Evolutionary conservation across 257 asterid species (phyloP).

Genomic region (Apocynum venetum): DNA sequence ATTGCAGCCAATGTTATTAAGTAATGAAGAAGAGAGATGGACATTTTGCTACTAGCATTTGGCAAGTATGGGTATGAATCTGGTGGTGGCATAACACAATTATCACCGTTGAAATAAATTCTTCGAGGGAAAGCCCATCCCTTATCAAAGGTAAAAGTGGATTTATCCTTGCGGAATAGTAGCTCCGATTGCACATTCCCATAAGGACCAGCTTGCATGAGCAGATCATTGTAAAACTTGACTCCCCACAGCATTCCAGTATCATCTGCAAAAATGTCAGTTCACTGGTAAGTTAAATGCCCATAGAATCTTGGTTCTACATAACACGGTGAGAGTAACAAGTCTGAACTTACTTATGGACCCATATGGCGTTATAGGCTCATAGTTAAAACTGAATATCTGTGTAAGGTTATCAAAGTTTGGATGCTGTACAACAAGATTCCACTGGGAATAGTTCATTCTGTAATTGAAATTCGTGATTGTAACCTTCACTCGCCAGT

Average conservation of each 20-base stretch:
- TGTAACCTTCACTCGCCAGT: conserved; percentile 47
- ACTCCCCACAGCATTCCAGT: conserved; percentile 47
- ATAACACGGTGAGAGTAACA: not conserved
- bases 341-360: conserved; percentile 36
- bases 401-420: conserved; percentile 37
- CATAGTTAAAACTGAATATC: conserved; percentile 43
- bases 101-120: conserved; percentile 45
- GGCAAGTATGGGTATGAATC: conserved; percentile 40
- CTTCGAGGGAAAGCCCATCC: conserved; percentile 61
- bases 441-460: conserved; percentile 48
- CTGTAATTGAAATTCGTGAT: conserved; percentile 41
- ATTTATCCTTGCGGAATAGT: conserved; percentile 34
- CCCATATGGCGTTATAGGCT: conserved; percentile 28
- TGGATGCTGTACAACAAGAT: conserved; percentile 45
- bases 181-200: conserved; percentile 60
- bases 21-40: conserved; percentile 5
- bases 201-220: conserved; percentile 32
- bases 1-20: conserved; percentile 16
- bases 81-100: conserved; percentile 51
- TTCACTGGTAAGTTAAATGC: not conserved
- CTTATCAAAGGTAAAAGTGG: conserved; percentile 34
- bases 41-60: conserved; percentile 8
- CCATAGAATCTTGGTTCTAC: not conserved
- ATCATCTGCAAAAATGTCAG: conserved; percentile 33
- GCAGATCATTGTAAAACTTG: conserved; percentile 40